Percentiles rank a stretch among this genome's conserved stretches.
These are phyloP conservation scores for Ilyonectria robusta DNA, from an alignment of 2,329 filamentous ascomycete genomes.

Conservation along the genomic window DNA sequence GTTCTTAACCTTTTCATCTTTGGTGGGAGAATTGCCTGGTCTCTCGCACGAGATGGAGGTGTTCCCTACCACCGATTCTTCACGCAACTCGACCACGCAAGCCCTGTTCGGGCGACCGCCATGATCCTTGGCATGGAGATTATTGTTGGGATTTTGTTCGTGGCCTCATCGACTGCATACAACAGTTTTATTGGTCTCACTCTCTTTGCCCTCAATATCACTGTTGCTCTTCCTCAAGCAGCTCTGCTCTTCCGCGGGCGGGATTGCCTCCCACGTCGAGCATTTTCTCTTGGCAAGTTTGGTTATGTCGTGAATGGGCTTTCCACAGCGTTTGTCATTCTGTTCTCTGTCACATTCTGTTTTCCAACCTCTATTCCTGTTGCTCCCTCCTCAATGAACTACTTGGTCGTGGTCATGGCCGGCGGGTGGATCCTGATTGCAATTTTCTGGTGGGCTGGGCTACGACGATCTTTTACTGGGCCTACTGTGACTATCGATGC, in stretches of 20 bases:
- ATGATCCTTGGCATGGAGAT: conserved; percentile 26
- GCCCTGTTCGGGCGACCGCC: conserved; percentile 42
- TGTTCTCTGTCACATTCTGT: conserved; percentile 46
- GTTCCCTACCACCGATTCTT: conserved; percentile 42
- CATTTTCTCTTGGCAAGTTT: conserved; percentile 44
- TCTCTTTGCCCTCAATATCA: conserved; percentile 45
- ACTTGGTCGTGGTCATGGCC: conserved; percentile 45
- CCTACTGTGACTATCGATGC: no score
- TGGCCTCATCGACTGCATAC: conserved; percentile 43
- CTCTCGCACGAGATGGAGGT: conserved; percentile 44
- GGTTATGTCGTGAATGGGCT: conserved; percentile 39
- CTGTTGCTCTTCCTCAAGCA: conserved; percentile 42
- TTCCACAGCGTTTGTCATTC: conserved; percentile 40
- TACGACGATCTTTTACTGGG: conserved; percentile 36
- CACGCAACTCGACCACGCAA: conserved; percentile 40
- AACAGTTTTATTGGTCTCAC: conserved; percentile 46
- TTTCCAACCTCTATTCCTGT: conserved; percentile 42
- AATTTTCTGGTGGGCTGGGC: conserved; percentile 35
- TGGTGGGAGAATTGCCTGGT: conserved; percentile 45
- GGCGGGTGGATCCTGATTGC: conserved; percentile 39
- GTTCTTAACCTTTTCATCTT: conserved; percentile 46
- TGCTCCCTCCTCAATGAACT: conserved; percentile 42
- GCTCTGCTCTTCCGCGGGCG: conserved; percentile 43
- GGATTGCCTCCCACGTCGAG: conserved; percentile 40
- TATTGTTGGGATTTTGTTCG: conserved; percentile 43